Evolutionary conservation across 2,329 filamentous ascomycete species (phyloP), one percentile per base, ranked within the genome.

Genomic region (Aspergillus quadrilineatus): DNA sequence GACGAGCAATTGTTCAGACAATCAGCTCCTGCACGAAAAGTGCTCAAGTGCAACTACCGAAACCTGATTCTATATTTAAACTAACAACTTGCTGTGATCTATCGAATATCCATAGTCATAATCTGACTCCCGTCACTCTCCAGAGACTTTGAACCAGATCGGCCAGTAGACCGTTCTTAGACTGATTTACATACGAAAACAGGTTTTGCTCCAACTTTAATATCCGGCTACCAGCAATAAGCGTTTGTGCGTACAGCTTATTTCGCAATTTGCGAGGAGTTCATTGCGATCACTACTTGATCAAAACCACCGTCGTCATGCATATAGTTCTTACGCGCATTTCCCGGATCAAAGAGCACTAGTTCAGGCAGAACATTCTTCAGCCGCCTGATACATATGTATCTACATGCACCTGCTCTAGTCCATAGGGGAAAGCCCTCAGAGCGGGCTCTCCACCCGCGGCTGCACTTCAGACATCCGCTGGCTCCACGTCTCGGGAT

Each of bases 361-460:
- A 12, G 32, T 34, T 52, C 32, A 56, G 39, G 39, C 49, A 47
- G 48, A 45, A 44, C 44, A 58, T 58, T 50, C 41, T 46, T 53
- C 47, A 32, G 34, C 10, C 36, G 26, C 34, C 36, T 28, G 9
- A 47, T 50, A 37, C 44, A 54, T 56, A 58, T 54, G 48, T 47
- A 50, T 41, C 42, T 52, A 47, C 52, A 55, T 55, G 56, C 43
- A 30, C 48, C 47, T 39, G 37, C 43, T 47, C 34, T n/a, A 41
- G 7, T 28, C 28, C 10, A 26, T 26, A 39, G 4, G 4, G 10
- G 39, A 15, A 42, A 26, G 32, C 26, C 22, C 45, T 22, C 32
- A 46, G 41, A 37, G 48, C 48, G 42, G 28, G 34, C 26, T 29
- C 29, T 46, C 14, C 55, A 48, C 55, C 32, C 7, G 12, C 29